These are phyloP conservation scores for Penicillium diatomitis DNA, from an alignment of 495 filamentous ascomycete species.

Conservation along the genomic window DNA sequence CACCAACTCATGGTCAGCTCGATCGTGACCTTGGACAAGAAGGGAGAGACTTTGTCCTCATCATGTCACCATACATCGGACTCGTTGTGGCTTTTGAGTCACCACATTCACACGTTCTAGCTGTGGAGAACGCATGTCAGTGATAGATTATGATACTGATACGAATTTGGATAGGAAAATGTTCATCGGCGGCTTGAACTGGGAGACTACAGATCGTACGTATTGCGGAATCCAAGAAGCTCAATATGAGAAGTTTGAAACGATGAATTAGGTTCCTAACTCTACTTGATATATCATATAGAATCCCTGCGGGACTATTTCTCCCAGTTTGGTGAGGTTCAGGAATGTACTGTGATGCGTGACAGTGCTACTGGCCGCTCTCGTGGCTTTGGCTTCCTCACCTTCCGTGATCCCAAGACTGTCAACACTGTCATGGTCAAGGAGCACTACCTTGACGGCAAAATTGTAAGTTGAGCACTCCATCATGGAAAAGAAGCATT, in stretches of 20 bases:
- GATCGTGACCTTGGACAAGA: too few relatives aligned
- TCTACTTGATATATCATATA: constrained; percentile 22
- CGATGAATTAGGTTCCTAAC: background rate
- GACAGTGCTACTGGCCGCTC: constrained; percentile 91
- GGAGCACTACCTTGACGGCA: constrained; percentile 95
- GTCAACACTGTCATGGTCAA: constrained; percentile 99
- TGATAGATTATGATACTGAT: constrained; percentile 12
- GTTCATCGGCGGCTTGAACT: constrained; percentile 98
- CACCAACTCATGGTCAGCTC: background rate
- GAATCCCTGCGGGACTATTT: constrained; percentile 98
- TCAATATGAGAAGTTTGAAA: background rate
- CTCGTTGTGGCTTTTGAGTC: too few relatives aligned
- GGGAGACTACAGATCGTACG: constrained; percentile 98
- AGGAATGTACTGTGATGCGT: constrained; percentile 97
- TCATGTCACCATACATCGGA: too few relatives aligned
- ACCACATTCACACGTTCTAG: background rate
- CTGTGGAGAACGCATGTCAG: background rate
- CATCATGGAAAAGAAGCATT: too few relatives aligned
- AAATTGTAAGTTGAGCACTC: constrained; percentile 63
- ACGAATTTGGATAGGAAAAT: constrained; percentile 64
- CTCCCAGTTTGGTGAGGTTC: constrained; percentile 93
- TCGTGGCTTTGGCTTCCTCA: constrained; percentile 93
- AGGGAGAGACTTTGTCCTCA: too few relatives aligned
- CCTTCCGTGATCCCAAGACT: constrained; percentile 92
- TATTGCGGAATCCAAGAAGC: background rate